A percentile compares a stretch with the other conserved stretches of the same genome.
Conservation (phyloP, 768 basidiomycete genomes). For the Podaxis sp. region DNA sequence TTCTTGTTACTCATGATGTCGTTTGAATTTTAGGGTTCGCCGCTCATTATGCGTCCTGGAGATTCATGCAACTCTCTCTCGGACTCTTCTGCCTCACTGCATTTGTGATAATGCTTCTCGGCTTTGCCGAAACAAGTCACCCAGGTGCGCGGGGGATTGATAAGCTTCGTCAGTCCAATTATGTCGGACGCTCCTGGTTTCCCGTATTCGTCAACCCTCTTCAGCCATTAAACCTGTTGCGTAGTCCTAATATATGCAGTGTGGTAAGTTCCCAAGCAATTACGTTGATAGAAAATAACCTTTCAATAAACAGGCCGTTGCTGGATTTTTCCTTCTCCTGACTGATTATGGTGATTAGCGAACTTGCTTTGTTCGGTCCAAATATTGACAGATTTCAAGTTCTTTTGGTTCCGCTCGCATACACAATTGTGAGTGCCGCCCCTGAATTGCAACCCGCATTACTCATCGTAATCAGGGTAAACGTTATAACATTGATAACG, state of each 20-base stretch:
- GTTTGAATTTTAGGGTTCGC: constrained; percentile 31
- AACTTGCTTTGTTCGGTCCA: constrained; percentile 31
- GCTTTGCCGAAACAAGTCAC: constrained; percentile 67
- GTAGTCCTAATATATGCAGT: constrained; percentile 27
- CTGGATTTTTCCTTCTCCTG: constrained; percentile 41
- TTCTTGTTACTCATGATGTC: background rate
- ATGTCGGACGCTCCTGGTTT: constrained; percentile 15
- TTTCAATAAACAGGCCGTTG: constrained; percentile 9
- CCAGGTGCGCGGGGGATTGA: constrained; percentile 55
- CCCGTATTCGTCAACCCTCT: constrained; percentile 60
- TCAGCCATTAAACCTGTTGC: constrained; percentile 40
- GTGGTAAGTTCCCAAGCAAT: background rate
- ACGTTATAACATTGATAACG: constrained; percentile 50
- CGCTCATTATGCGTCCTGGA: constrained; percentile 64
- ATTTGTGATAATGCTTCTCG: constrained; percentile 34
- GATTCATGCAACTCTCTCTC: constrained; percentile 47
- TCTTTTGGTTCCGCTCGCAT: background rate
- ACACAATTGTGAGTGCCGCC: constrained; percentile 29
- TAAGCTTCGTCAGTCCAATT: constrained; percentile 24
- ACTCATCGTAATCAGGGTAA: constrained; percentile 37
- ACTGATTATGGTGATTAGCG: constrained; percentile 21
- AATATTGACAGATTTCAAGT: constrained; percentile 28
- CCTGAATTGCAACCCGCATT: background rate
- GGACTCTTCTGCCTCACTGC: constrained; percentile 35
- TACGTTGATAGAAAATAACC: background rate